Base-by-base conservation (phyloP, 1,284 basidiomycete genomes). In the Kalmanozyma brasiliensis region DNA sequence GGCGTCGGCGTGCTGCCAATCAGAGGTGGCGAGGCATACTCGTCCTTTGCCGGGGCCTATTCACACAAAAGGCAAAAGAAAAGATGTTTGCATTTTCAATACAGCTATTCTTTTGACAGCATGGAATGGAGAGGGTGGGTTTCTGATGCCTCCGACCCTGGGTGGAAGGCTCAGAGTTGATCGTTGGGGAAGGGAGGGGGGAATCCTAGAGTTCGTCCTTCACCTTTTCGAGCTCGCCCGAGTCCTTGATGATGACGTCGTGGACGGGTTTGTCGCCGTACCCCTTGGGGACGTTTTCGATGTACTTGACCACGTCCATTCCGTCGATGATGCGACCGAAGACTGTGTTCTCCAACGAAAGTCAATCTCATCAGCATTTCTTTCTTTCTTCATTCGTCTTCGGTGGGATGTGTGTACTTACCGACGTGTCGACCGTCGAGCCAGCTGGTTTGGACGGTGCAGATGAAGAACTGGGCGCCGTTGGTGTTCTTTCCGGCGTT, bases 401-500 rank as follows among this genome's bases (percentile, higher is more conserved):
- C 6, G 8, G 7, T 10, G 24, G n/a, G 20, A 24, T 24, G 9
- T 29, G 16, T 8, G 3, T 26, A 71, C 63, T 60, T 56, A 71
- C 74, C 68, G 41, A 77, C 73, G 61, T 74, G 74, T 33, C 65
- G 56, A 33, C 68, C 63, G 44, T 80, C 78, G 24, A 82, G 62
- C 77, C 77, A 79, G 20, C 56, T 45, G 8, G 81, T 82, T 44
- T 67, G 64, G 24, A 75, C 76, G 8, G 76, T 78, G 63, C 79
- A 80, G 49, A 82, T 77, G 53, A 82, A 80, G 68, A 80, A 82
- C 60, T 78, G 73, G 11, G 78, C 78, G 19, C 80, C 80, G 62
- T 81, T 81, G 16, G 80, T 77, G 72, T 81, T 79, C 89, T 89
- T 59, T 14, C 78, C 78, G 0, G 78, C 76, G 42, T 78, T 76